phyloP scores from a whole-genome alignment of 805 yeast species.

The Kluyveromyces aestuarii region DNA sequence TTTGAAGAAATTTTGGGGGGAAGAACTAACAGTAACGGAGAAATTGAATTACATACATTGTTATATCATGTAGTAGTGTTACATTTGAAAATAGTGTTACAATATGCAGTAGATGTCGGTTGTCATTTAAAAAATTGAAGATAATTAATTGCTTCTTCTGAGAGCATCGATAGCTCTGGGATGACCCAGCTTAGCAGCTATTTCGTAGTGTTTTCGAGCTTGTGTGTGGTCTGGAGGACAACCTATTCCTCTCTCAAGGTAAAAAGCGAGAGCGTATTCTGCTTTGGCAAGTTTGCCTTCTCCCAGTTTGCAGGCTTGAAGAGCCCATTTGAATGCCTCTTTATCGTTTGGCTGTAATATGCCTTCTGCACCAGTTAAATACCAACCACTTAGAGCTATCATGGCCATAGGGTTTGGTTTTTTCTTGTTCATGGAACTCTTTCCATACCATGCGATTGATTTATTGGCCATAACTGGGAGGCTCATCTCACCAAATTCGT shows the following conservation, averaged over 20 bases:
- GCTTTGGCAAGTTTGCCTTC: slow-evolving; percentile 53
- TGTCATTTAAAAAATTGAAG: neutral
- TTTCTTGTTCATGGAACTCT: slow-evolving; percentile 41
- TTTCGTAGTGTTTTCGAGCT: slow-evolving; percentile 43
- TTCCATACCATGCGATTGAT: slow-evolving; percentile 66
- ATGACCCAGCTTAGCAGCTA: slow-evolving; percentile 57
- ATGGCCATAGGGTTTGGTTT: slow-evolving; percentile 60
- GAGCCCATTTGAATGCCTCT: slow-evolving; percentile 62
- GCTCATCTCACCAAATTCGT: slow-evolving; percentile 57
- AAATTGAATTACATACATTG: no score
- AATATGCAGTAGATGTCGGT: neutral
- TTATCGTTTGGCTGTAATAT: slow-evolving; percentile 45
- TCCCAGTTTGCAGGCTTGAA: slow-evolving; percentile 39
- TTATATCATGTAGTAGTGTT: neutral
- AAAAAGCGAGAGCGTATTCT: slow-evolving; percentile 61
- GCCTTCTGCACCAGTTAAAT: slow-evolving; percentile 56
- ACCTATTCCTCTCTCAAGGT: slow-evolving; percentile 58
- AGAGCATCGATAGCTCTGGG: slow-evolving; percentile 37
- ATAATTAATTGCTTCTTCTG: slow-evolving; percentile 1
- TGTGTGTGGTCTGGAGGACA: slow-evolving; percentile 33
- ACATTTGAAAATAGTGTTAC: neutral
- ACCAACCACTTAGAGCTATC: slow-evolving; percentile 70
- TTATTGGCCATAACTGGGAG: slow-evolving; percentile 44
- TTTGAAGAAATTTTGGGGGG: no score
- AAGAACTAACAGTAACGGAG: neutral